Evolutionary conservation across 2,329 filamentous ascomycete genomes (phyloP), one percentile per base, ranked within the genome.

Genomic region (Juglanconis oblonga): DNA sequence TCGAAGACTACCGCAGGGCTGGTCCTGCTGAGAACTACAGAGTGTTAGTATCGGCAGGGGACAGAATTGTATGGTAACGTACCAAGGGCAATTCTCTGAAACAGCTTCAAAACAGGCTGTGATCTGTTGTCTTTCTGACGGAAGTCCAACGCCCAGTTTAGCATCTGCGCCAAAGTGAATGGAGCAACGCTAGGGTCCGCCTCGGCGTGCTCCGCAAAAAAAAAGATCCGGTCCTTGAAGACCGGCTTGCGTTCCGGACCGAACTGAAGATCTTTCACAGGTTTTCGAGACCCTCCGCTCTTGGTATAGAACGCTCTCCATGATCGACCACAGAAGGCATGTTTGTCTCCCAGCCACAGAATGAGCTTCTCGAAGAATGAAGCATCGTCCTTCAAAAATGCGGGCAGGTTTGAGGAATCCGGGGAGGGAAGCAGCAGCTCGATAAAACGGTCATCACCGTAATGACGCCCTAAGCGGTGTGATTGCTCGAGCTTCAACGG

Each of bases 401-500:
- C 53, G 0, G 73, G 70, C 0, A 68, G 66, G 2, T 71, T 64
- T 2, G 66, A 70, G 0, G 69, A 69, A 1, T 67, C 71, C 0
- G 77, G 73, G 0, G 75, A 75, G 0, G 85, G 84, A 5, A 87
- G 73, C 4, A 77, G 68, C 0, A 88, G 59, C 56, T 87, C 82
- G 1, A 88, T 62, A 50, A 87, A 87, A 0, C 85, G 77, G 63
- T 88, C 84, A 0, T 78, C 70, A 0, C 85, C 84, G 64, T 86
- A 86, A 4, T 79, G 79, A 11, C 85, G 78, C 24, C 73, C 72
- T 0, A 87, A 69, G 1, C 85, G 80, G 67, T 85, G 77, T 0
- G 79, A 73, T 3, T 75, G 67, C 32, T 84, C 81, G 1, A 85
- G 67, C 9, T 71, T 74, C 1, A 86, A 66, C 0, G 82, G 79